Percentiles rank a stretch among this genome's conserved stretches.
phyloP scores from a whole-genome alignment of 805 yeast species.

The Cyberlindnera veronae region DNA sequence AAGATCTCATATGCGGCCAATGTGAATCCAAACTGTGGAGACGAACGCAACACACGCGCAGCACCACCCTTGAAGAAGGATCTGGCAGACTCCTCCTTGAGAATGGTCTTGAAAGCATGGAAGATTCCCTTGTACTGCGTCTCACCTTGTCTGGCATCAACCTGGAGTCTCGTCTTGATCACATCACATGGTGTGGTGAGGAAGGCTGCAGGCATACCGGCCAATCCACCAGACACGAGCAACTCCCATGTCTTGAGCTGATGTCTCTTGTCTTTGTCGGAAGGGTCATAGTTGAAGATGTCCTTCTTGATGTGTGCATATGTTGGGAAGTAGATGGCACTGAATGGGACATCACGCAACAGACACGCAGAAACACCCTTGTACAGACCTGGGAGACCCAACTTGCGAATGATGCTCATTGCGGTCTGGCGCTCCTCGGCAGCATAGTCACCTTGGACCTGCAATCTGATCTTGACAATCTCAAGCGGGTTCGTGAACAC shows the following conservation, averaged over 20 bases:
- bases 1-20: constrained; percentile 94
- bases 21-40: constrained; percentile 97
- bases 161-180: constrained; percentile 90
- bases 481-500: constrained; percentile 94
- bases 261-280: constrained; percentile 50
- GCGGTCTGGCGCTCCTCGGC: constrained; percentile 42
- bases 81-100: constrained; percentile 75
- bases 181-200: constrained; percentile 97
- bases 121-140: constrained; percentile 69
- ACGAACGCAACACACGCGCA: constrained; percentile 90
- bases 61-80: constrained; percentile 96
- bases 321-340: constrained; percentile 95
- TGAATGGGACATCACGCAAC: constrained; percentile 92
- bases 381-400: constrained; percentile 84
- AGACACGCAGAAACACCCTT: constrained; percentile 91
- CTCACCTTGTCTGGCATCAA: constrained; percentile 75
- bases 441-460: constrained; percentile 76
- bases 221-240: constrained; percentile 83
- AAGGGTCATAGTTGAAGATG: constrained; percentile 78
- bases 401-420: constrained; percentile 64
- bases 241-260: constrained; percentile 79
- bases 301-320: constrained; percentile 89
- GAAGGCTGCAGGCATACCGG: constrained; percentile 98
- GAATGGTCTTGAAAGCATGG: constrained; percentile 72
- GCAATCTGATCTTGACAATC: constrained; percentile 90